Base-by-base conservation (phyloP, 192 early-diverging fungal species). In the Backusella sp. region DNA sequence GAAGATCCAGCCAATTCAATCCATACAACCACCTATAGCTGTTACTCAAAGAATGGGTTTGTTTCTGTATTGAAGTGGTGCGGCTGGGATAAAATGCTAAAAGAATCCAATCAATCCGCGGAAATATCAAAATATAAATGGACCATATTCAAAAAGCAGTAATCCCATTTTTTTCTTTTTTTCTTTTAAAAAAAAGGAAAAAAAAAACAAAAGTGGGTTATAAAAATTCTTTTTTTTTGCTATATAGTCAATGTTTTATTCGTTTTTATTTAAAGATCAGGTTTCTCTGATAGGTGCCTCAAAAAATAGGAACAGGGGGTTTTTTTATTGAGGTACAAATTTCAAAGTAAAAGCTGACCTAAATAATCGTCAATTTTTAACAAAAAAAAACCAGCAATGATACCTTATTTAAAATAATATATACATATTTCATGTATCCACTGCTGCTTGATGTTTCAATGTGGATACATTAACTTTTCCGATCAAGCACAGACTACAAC, bases 401-500 rank as follows among this genome's bases (percentile, higher is more conserved):
- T 28, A 56, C 26, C 21, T n/a, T 17, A 49, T 37, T 67, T n/a
- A 17, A n/a, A 49, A n/a, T 49, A 6, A 49, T n/a, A n/a, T n/a
- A n/a, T 1, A 49, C 17, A n/a, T 49, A 14, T 9, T 62, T 62
- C n/a, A n/a, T 56, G 53, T 56, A n/a, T 7, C 21, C 8, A 12
- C 21, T 62, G 21, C 7, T 62, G 28, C 26, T 62, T 62, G 11
- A 62, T 62, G 56, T 12, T 62, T 62, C n/a, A 62, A 62, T 69
- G 9, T 39, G 4, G 36, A 36, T 14, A 11, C 17, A 39, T 41
- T 39, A 69, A 23, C 34, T 12, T 69, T 39, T 39, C 23, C 28
- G 42, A 49, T 36, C 44, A 71, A 49, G 70, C 42, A 49, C 44
- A 71, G 39, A 49, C 70, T 49, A 15, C 70, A 71, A 28, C 36